phyloP scores from a whole-genome alignment of 192 early-diverging fungal species.

The Coemansia sp. region DNA sequence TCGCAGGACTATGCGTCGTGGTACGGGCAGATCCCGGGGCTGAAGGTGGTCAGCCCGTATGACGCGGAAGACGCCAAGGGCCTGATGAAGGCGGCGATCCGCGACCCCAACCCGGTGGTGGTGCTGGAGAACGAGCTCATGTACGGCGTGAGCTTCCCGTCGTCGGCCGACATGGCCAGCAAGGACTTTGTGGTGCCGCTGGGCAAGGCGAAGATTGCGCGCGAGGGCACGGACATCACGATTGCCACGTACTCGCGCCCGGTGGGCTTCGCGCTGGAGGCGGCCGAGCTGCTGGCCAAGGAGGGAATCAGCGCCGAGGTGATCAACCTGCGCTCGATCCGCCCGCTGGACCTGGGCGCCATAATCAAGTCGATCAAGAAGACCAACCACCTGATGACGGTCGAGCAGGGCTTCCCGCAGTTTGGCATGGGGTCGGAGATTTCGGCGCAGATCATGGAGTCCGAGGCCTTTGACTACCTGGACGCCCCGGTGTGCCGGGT shows the following conservation, averaged over 20 bases:
- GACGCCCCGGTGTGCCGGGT: constrained; percentile 92
- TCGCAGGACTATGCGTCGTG: constrained; percentile 98
- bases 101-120: constrained; percentile 97
- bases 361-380: constrained; percentile 94
- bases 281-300: constrained; percentile 81
- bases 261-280: constrained; percentile 81
- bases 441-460: constrained; percentile 94
- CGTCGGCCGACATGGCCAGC: constrained; percentile 71
- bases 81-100: constrained; percentile 95
- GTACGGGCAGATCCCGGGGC: constrained; percentile 94
- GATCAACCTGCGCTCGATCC: constrained; percentile 97
- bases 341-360: constrained; percentile 88
- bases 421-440: constrained; percentile 96
- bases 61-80: constrained; percentile 96
- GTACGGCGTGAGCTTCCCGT: constrained; percentile 89
- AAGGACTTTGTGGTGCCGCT: constrained; percentile 85
- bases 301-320: constrained; percentile 81
- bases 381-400: constrained; percentile 94
- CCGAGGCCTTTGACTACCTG: constrained; percentile 91
- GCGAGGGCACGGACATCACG: constrained; percentile 81
- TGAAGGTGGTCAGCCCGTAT: constrained; percentile 96
- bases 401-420: constrained; percentile 93
- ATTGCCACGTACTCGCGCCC: constrained; percentile 91
- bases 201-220: constrained; percentile 94
- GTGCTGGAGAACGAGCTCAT: constrained; percentile 97